These are phyloP conservation scores for Taiwanofungus camphoratus DNA, from an alignment of 1,284 basidiomycete species.

Conservation along the genomic window DNA sequence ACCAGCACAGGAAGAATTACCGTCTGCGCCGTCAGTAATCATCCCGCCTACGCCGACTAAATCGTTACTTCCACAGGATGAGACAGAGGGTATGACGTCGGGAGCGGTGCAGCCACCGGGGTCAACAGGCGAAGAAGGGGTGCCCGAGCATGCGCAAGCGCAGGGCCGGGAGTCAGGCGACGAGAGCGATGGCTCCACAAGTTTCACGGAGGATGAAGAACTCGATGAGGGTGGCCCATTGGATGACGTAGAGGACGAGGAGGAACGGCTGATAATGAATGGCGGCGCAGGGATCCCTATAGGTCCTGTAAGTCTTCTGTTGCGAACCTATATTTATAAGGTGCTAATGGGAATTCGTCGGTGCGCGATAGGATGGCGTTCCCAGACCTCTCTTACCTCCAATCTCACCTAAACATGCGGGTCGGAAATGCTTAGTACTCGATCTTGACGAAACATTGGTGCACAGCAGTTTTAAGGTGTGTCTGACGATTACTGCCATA, in stretches of 20 bases:
- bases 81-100: constrained; percentile 64
- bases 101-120: constrained; percentile 70
- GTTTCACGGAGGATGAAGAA: constrained; percentile 42
- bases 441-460: constrained; percentile 96
- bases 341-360: constrained; percentile 5
- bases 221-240: constrained; percentile 37
- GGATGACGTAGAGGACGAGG: constrained; percentile 65
- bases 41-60: constrained; percentile 53
- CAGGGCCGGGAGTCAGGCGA: constrained; percentile 32
- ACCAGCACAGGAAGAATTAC: constrained; percentile 16
- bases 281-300: constrained; percentile 83
- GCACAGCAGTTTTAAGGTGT: constrained; percentile 88
- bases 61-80: constrained; percentile 32
- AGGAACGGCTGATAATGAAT: constrained; percentile 70
- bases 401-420: constrained; percentile 66
- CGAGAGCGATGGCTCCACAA: constrained; percentile 38
- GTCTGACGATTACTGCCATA: constrained; percentile 13
- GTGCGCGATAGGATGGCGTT: constrained; percentile 62
- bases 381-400: constrained; percentile 87
- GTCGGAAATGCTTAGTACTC: constrained; percentile 89
- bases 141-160: constrained; percentile 31
- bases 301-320: constrained; percentile 58
- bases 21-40: constrained; percentile 32
- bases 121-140: constrained; percentile 45
- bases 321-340: not conserved